These are phyloP conservation scores for Pulicaria dysenterica DNA, from an alignment of 129 eudicot species.

Conservation along the genomic window DNA sequence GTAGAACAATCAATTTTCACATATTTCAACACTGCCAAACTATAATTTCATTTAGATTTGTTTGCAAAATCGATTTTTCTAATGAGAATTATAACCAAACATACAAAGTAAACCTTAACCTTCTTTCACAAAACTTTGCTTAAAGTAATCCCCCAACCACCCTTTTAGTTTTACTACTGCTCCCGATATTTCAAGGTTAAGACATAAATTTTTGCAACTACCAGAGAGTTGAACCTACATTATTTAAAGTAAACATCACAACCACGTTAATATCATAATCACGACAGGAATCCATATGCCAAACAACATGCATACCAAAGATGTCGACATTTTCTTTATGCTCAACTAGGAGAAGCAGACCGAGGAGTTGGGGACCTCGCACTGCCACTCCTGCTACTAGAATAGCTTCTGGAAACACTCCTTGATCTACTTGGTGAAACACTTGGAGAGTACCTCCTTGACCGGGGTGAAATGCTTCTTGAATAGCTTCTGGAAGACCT, in stretches of 20 bases:
- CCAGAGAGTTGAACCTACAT: too few relatives aligned
- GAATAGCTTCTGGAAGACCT: conserved; percentile 44
- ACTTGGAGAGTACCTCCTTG: conserved; percentile 39
- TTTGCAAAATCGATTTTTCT: too few relatives aligned
- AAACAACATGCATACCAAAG: neutral
- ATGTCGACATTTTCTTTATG: neutral
- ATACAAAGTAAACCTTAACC: too few relatives aligned
- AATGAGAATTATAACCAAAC: too few relatives aligned
- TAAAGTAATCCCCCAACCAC: too few relatives aligned
- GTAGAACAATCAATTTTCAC: too few relatives aligned
- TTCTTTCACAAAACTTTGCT: too few relatives aligned
- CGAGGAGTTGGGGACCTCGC: conserved; percentile 42
- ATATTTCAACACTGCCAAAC: too few relatives aligned
- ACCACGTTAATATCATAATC: neutral
- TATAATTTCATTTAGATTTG: too few relatives aligned
- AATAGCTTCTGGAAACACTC: conserved; percentile 36
- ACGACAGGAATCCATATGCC: neutral
- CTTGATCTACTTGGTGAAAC: conserved; percentile 32
- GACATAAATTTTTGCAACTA: too few relatives aligned
- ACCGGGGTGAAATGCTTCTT: conserved; percentile 35
- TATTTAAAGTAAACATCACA: conserved; percentile 13
- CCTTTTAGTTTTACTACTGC: too few relatives aligned
- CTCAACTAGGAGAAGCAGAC: conserved; percentile 34
- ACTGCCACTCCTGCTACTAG: conserved; percentile 37
- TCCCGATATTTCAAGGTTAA: too few relatives aligned